Percentiles rank a stretch among this genome's conserved stretches.
Conservation (phyloP, 169 alveolate species). For the Cryptosporidium sp. region DNA sequence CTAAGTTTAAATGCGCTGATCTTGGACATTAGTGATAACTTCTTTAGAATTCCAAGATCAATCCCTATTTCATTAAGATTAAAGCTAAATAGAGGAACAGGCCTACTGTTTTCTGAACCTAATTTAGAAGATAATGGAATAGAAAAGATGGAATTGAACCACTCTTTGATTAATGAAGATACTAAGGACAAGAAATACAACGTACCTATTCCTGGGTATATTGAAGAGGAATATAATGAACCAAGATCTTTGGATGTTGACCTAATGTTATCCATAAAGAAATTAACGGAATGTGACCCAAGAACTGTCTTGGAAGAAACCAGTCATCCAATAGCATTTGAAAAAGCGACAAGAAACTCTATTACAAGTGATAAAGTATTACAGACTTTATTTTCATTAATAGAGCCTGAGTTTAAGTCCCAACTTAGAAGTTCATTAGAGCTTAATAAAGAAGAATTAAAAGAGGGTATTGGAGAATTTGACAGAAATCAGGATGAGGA, state of each 20-base stretch:
- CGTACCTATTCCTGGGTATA: constrained; percentile 67
- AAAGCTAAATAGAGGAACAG: constrained; percentile 48
- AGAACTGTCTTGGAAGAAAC: constrained; percentile 69
- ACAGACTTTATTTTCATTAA: constrained; percentile 29
- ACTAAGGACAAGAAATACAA: constrained; percentile 1
- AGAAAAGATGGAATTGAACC: background rate
- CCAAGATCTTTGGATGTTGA: constrained; percentile 68
- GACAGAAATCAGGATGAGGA: constrained; percentile 51
- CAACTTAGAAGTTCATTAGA: background rate
- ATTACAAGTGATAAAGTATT: constrained; percentile 9
- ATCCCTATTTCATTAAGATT: constrained; percentile 33
- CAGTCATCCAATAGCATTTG: constrained; percentile 59
- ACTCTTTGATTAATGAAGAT: background rate
- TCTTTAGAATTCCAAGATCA: constrained; percentile 52
- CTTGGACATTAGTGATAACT: constrained; percentile 61
- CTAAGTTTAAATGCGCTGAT: constrained; percentile 66
- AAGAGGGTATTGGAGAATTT: background rate
- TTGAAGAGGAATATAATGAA: constrained; percentile 66
- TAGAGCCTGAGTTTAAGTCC: constrained; percentile 18
- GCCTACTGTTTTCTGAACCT: constrained; percentile 59
- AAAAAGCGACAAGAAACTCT: constrained; percentile 29
- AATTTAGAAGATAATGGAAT: constrained; percentile 11
- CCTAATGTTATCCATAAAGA: constrained; percentile 58
- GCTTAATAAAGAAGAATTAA: background rate
- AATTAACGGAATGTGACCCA: constrained; percentile 55